Percentiles rank a stretch among this genome's conserved stretches.
Evolutionary conservation across 2,329 filamentous ascomycete genomes (phyloP).

Genomic region (Pleomassaria siparia): DNA sequence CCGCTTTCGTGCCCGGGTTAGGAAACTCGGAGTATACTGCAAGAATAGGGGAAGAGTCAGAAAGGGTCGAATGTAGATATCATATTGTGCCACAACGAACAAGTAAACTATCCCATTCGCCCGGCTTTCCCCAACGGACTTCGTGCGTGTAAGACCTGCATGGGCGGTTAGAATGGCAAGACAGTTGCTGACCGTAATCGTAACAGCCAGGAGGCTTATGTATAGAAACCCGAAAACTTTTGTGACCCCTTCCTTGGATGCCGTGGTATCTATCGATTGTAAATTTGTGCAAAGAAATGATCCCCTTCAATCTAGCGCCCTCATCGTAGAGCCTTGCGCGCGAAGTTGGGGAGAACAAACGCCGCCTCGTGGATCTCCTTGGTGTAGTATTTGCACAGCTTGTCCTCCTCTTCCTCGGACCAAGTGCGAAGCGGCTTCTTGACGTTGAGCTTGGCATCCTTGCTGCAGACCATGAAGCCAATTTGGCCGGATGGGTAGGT

Average conservation of each 20-base stretch:
- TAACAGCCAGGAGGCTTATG: constrained; percentile 6
- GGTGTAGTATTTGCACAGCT: constrained; percentile 96
- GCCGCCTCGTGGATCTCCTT: constrained; percentile 92
- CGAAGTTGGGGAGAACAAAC: constrained; percentile 93
- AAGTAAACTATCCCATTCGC: constrained; percentile 11
- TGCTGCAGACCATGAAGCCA: constrained; percentile 99
- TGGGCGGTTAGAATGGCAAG: constrained; percentile 9
- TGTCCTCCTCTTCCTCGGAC: constrained; percentile 84
- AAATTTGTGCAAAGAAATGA: constrained; percentile 14
- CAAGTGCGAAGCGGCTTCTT: constrained; percentile 81
- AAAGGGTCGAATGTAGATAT: background rate
- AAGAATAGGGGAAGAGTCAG: background rate
- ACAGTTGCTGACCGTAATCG: constrained; percentile 2
- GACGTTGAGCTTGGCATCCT: constrained; percentile 83
- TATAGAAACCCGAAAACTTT: constrained; percentile 22
- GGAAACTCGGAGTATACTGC: constrained; percentile 4
- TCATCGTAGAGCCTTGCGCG: constrained; percentile 67
- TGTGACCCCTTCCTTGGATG: constrained; percentile 24
- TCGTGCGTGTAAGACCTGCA: background rate
- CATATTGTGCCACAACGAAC: background rate
- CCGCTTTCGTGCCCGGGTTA: constrained; percentile 9
- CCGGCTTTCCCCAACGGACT: background rate
- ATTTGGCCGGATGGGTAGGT: constrained; percentile 99
- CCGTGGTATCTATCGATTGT: constrained; percentile 38
- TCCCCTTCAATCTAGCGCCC: constrained; percentile 5